Evolutionary conservation across 805 yeast genomes (phyloP).

Genomic region (Geotrichum ghanense): DNA sequence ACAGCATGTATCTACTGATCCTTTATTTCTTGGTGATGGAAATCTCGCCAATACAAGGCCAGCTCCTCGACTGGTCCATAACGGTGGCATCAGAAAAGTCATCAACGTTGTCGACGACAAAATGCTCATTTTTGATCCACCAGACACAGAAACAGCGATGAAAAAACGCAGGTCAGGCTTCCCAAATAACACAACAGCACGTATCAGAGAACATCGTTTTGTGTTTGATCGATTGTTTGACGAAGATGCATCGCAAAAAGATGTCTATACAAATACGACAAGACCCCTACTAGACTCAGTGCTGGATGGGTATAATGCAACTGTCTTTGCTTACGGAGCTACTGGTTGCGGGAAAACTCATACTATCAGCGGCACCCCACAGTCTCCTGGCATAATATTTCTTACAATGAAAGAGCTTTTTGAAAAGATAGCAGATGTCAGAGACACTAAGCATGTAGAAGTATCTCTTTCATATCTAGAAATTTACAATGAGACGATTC

Average conservation of each 20-base stretch:
- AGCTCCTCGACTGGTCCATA: slow-evolving; percentile 12
- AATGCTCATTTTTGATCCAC: slow-evolving; percentile 82
- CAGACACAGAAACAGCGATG: slow-evolving; percentile 51
- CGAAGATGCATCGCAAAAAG: slow-evolving; percentile 48
- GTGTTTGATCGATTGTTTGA: slow-evolving; percentile 76
- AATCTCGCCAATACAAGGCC: slow-evolving; percentile 27
- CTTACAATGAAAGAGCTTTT: slow-evolving; percentile 70
- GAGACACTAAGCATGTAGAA: slow-evolving; percentile 46
- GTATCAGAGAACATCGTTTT: slow-evolving; percentile 64
- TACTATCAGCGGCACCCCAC: slow-evolving; percentile 69
- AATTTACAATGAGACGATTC: slow-evolving; percentile 81
- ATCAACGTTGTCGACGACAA: slow-evolving; percentile 73
- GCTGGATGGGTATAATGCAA: slow-evolving; percentile 77
- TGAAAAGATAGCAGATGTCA: slow-evolving; percentile 41
- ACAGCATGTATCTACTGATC: slow-evolving; percentile 29
- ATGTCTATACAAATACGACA: slow-evolving; percentile 57
- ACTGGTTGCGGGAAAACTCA: slow-evolving; percentile 98
- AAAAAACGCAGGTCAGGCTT: slow-evolving; percentile 34
- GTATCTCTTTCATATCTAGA: slow-evolving; percentile 60
- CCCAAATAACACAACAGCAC: slow-evolving; percentile 25
- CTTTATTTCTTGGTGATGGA: slow-evolving; percentile 43
- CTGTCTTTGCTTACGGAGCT: slow-evolving; percentile 90
- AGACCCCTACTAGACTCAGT: slow-evolving; percentile 62
- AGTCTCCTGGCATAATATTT: slow-evolving; percentile 69
- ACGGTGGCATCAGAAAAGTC: slow-evolving; percentile 49